These are phyloP conservation scores for Guadua angustifolia DNA, from an alignment of 176 grass and related monocot genomes.

Conservation along the genomic window DNA sequence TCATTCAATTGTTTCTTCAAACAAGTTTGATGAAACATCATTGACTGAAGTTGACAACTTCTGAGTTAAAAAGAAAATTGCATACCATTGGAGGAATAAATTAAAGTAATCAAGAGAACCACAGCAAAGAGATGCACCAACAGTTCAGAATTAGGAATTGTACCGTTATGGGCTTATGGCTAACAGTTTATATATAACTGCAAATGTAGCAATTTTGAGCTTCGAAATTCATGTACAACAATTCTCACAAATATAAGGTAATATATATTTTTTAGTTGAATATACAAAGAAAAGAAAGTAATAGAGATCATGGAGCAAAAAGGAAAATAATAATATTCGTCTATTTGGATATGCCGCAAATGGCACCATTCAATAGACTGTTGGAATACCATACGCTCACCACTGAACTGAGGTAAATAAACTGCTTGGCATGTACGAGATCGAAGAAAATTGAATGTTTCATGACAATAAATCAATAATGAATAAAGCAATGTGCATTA, in stretches of 20 bases:
- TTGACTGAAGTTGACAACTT: background rate
- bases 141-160: slow-evolving; percentile 4
- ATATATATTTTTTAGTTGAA: background rate
- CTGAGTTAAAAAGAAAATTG: background rate
- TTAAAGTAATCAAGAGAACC: background rate
- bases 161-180: background rate
- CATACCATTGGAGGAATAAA: background rate
- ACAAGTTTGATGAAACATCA: slow-evolving; percentile 17
- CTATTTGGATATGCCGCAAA: background rate
- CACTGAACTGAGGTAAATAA: background rate
- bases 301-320: slow-evolving; percentile 14
- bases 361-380: background rate
- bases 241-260: background rate
- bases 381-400: background rate
- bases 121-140: background rate
- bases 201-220: background rate
- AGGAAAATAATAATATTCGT: background rate
- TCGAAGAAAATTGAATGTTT: background rate
- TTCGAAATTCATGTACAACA: background rate
- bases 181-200: background rate
- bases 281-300: background rate
- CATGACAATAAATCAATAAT: background rate
- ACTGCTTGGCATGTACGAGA: background rate
- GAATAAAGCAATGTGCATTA: slow-evolving; percentile 9
- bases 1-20: background rate